These are phyloP conservation scores for Yamadazyma triangularis DNA, from an alignment of 1,139 yeast genomes.

Conservation along the genomic window DNA sequence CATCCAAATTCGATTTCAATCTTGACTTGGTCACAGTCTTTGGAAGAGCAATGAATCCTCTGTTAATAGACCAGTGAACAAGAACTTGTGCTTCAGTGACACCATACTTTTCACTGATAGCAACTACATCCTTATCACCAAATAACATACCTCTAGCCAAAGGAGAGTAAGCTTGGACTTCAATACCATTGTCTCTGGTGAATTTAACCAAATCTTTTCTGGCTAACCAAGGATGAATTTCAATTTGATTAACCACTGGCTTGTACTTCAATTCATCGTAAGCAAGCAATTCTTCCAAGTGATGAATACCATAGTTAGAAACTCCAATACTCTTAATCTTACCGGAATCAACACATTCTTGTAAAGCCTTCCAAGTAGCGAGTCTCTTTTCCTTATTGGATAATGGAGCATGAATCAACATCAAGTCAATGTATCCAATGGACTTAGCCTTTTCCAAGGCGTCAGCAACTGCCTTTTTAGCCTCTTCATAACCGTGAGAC, in stretches of 20 bases:
- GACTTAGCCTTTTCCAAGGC: slow-evolving; percentile 59
- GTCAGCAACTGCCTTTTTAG: slow-evolving; percentile 48
- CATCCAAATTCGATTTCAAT: slow-evolving; percentile 30
- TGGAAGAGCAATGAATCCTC: slow-evolving; percentile 37
- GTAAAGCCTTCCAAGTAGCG: slow-evolving; percentile 39
- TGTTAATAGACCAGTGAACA: slow-evolving; percentile 31
- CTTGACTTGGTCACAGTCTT: slow-evolving; percentile 23
- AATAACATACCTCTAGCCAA: slow-evolving; percentile 50
- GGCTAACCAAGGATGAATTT: slow-evolving; percentile 35
- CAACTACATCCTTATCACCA: slow-evolving; percentile 7
- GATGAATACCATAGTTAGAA: slow-evolving; percentile 34
- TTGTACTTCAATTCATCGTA: slow-evolving; percentile 34
- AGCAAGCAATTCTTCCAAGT: slow-evolving; percentile 40
- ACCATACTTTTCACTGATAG: slow-evolving; percentile 2
- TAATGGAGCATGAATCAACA: slow-evolving; percentile 35
- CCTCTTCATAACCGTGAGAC: slow-evolving; percentile 55
- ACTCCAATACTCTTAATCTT: slow-evolving; percentile 35
- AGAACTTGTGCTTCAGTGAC: slow-evolving; percentile 20
- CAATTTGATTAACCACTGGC: slow-evolving; percentile 37
- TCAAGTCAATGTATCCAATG: slow-evolving; percentile 75
- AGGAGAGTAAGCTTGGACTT: slow-evolving; percentile 32
- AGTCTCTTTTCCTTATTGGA: slow-evolving; percentile 26
- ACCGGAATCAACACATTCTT: slow-evolving; percentile 30
- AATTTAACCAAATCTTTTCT: slow-evolving; percentile 30
- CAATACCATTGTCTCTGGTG: slow-evolving; percentile 20